phyloP scores from a whole-genome alignment of 257 asterid species.

The Lithospermum erythrorhizon region DNA sequence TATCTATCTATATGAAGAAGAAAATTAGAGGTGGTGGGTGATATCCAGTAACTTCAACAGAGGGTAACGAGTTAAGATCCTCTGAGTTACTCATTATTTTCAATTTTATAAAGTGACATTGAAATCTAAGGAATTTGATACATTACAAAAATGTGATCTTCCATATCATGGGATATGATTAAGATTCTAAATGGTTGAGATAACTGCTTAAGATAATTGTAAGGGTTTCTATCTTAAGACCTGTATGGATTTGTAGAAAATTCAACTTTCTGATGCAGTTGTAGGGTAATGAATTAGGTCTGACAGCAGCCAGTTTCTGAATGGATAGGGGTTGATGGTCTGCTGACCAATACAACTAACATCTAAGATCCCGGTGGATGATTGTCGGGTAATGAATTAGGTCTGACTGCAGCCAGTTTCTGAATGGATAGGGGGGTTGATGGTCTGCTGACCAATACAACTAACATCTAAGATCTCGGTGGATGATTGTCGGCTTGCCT shows the following conservation, averaged over 20 bases:
- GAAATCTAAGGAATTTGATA: not conserved
- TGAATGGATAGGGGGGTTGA: not conserved
- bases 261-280: no score
- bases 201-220: no score
- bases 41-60: not conserved
- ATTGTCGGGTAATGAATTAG: not conserved
- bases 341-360: not conserved
- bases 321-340: not conserved
- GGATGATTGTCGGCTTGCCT: not conserved
- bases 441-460: not conserved
- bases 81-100: no score
- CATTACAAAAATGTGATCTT: no score
- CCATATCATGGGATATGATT: not conserved
- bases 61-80: not conserved
- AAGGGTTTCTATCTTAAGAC: no score
- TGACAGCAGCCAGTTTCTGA: no score
- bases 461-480: not conserved
- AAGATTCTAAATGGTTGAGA: no score
- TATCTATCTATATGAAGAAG: no score
- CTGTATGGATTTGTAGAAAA: no score
- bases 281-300: no score
- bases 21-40: not conserved
- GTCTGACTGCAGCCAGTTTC: no score
- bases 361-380: not conserved
- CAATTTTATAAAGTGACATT: no score